Evolutionary conservation across 2,329 filamentous ascomycete species (phyloP).

Genomic region (Exophiala phaeomuriformis): DNA sequence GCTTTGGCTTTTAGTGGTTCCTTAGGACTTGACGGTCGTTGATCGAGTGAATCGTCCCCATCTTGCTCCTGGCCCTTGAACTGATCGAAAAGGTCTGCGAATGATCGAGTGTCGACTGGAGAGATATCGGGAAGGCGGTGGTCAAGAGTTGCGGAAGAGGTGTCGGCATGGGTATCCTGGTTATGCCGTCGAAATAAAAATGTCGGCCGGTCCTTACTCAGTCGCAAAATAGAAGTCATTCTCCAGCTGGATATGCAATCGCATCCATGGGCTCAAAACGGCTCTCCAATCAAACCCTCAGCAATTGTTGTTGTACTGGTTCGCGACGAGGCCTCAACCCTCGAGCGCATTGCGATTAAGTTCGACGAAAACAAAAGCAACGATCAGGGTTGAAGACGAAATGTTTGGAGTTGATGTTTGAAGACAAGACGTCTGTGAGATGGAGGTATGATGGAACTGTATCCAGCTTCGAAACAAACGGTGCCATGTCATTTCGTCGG

Average conservation of each 20-base stretch:
- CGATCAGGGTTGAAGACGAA: constrained; percentile 10
- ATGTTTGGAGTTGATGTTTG: too few relatives aligned
- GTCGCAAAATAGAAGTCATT: constrained; percentile 22
- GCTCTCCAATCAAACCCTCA: constrained; percentile 10
- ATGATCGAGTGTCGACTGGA: constrained; percentile 20
- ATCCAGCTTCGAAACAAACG: constrained; percentile 4
- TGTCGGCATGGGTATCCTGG: constrained; percentile 5
- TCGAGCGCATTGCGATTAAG: constrained; percentile 19
- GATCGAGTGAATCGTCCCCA: constrained; percentile 1
- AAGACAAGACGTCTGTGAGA: too few relatives aligned
- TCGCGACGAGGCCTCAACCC: constrained; percentile 6
- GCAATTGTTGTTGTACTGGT: constrained; percentile 2
- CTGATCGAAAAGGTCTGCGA: constrained; percentile 20
- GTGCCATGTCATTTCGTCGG: constrained; percentile 14
- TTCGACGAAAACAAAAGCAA: constrained; percentile 5
- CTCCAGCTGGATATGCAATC: constrained; percentile 5
- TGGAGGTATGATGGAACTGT: constrained; percentile 1
- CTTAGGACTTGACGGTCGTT: background rate
- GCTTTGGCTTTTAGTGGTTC: constrained; percentile 4
- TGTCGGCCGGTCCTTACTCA: constrained; percentile 22
- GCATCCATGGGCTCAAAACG: background rate
- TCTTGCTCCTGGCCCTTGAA: constrained; percentile 10
- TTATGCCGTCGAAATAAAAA: constrained; percentile 18
- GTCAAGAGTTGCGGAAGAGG: constrained; percentile 6
- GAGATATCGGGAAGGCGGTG: constrained; percentile 20